Evolutionary conservation across 2,329 filamentous ascomycete species (phyloP), one percentile per base, ranked within the genome.

Genomic region (Orbilia blumenaviensis): DNA sequence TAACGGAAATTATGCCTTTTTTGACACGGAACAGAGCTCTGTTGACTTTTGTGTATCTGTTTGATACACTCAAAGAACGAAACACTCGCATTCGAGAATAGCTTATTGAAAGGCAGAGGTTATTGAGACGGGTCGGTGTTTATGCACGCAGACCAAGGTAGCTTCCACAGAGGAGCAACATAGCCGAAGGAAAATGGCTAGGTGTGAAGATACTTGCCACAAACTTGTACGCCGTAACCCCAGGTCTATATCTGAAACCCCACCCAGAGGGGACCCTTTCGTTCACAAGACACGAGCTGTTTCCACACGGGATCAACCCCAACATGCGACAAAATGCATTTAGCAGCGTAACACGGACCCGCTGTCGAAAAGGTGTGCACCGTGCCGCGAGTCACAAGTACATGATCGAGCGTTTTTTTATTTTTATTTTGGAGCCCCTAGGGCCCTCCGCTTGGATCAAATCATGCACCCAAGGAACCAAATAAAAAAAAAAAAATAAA

Each of bases 251-350:
- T 66, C 64, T 69, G 72, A 76, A 76, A 76, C 72, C 18, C n/a
- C 32, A 62, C 41, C 62, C 44, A 67, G 54, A 63, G 60, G 48
- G 21, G 42, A 60, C 60, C 60, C 38, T 41, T 58, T 42, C 23
- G 52, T 34, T 68, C 64, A 64, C 72, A 76, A 76, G 72, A 76
- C 72, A 76, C 42, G 25, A 69, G 64, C 48, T 68, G 72, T 76
- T 76, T 76, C 72, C 58, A 69, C 41, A 44, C 64, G 64, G 64
- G 52, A 46, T 63, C 27, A 27, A 36, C 50, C 54, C 52, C 27
- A 48, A 64, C 25, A 44, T 54, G 44, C 54, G 44, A 74, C 62
- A 50, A 58, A 52, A 54, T 18, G 25, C 36, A 66, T 66, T 62
- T 54, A 36, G 21, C 16, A 60, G 18, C 25, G 48, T 34, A 61